Percentiles rank a stretch among this genome's conserved stretches.
phyloP scores from a whole-genome alignment of 2,329 filamentous ascomycete genomes.

The Fonsecaea pedrosoi region DNA sequence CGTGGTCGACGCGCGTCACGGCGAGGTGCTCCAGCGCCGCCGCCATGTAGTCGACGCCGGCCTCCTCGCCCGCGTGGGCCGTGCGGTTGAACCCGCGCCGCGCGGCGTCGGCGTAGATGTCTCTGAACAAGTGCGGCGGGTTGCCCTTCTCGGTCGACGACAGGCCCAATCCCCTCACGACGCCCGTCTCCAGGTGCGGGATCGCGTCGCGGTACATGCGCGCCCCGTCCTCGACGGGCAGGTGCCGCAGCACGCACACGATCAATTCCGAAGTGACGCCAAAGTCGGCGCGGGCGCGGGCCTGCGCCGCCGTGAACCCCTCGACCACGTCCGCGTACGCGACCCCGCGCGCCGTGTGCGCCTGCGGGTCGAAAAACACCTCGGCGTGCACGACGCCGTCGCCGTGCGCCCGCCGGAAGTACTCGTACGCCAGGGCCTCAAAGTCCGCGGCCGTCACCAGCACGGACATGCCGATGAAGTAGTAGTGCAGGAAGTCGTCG shows the following conservation, averaged over 20 bases:
- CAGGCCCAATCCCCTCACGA: constrained; percentile 69
- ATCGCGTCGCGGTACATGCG: constrained; percentile 36
- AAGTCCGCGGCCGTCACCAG: constrained; percentile 71
- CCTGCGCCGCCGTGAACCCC: constrained; percentile 68
- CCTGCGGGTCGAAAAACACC: constrained; percentile 82
- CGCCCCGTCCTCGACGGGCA: constrained; percentile 32
- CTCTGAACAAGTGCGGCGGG: constrained; percentile 65
- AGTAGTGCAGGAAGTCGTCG: constrained; percentile 77
- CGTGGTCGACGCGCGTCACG: constrained; percentile 75
- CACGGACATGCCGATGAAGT: constrained; percentile 77
- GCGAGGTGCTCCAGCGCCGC: constrained; percentile 67
- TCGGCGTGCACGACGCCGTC: constrained; percentile 76
- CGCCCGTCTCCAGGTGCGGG: constrained; percentile 55
- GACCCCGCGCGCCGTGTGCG: constrained; percentile 71
- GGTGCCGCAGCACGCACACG: constrained; percentile 69
- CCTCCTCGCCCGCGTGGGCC: constrained; percentile 78
- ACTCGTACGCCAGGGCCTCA: constrained; percentile 73
- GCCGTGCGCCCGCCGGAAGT: constrained; percentile 69
- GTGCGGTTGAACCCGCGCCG: constrained; percentile 66
- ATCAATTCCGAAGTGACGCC: constrained; percentile 71
- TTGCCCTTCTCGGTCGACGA: constrained; percentile 67
- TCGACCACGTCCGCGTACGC: constrained; percentile 67
- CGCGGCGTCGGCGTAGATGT: constrained; percentile 65
- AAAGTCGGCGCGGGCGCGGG: constrained; percentile 66
- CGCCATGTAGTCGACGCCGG: constrained; percentile 69